Evolutionary conservation across 2,329 filamentous ascomycete species (phyloP).

Genomic region (Sphaceloma murrayae): DNA sequence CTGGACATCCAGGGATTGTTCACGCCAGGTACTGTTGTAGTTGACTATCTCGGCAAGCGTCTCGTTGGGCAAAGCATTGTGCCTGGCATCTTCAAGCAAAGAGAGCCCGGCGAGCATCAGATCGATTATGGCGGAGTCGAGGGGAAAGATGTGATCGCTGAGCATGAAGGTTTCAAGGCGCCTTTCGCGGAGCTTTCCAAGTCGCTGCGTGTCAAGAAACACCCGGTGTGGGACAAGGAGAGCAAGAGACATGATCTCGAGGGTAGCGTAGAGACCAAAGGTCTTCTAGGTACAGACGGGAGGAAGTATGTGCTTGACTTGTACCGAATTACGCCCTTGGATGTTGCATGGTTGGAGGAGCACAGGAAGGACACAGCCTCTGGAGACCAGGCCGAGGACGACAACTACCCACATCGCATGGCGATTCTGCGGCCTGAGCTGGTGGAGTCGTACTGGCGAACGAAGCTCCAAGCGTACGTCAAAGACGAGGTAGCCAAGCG

Average conservation of each 20-base stretch:
- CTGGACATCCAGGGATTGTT: conserved; percentile 91
- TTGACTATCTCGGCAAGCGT: conserved; percentile 94
- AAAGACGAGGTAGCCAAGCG: conserved; percentile 64
- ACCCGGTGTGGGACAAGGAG: conserved; percentile 97
- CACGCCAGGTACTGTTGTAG: conserved; percentile 89
- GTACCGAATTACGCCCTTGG: conserved; percentile 86
- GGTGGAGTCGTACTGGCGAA: conserved; percentile 73
- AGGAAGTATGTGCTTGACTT: conserved; percentile 96
- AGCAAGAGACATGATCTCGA: conserved; percentile 82
- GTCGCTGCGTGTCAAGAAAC: conserved; percentile 82
- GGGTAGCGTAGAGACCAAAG: conserved; percentile 95
- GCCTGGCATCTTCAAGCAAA: conserved; percentile 97
- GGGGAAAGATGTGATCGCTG: conserved; percentile 88
- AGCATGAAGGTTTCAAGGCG: conserved; percentile 73
- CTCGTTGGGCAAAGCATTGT: conserved; percentile 97
- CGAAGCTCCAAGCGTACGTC: conserved; percentile 83
- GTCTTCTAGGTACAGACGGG: conserved; percentile 89
- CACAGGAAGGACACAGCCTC: conserved; percentile 39
- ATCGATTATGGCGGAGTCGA: conserved; percentile 98
- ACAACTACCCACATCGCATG: conserved; percentile 86
- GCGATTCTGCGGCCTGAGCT: conserved; percentile 84
- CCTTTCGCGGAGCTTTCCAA: conserved; percentile 87
- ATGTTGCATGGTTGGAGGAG: conserved; percentile 84
- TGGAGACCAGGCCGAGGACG: conserved; percentile 34
- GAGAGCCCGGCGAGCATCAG: conserved; percentile 93